phyloP scores from a whole-genome alignment of 2,329 filamentous ascomycete genomes.

The Aspergillus floridensis region DNA sequence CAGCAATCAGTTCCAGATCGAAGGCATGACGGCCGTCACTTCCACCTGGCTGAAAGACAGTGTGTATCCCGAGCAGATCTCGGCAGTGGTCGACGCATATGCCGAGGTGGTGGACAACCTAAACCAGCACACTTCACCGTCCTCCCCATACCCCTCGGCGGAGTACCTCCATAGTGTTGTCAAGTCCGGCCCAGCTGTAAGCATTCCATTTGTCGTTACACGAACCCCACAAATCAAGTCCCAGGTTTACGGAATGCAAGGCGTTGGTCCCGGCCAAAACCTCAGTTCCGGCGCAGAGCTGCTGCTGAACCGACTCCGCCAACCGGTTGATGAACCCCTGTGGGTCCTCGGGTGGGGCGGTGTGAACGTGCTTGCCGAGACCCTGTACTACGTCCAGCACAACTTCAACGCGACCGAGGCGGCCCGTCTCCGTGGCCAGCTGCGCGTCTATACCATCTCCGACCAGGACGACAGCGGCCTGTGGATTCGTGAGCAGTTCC shows the following conservation, averaged over 20 bases:
- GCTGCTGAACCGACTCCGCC: slow-evolving; percentile 42
- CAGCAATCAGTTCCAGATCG: slow-evolving; percentile 48
- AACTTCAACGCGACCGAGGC: slow-evolving; percentile 28
- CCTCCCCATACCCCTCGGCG: slow-evolving; percentile 43
- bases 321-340: slow-evolving; percentile 42
- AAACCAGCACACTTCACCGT: slow-evolving; percentile 48
- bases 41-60: slow-evolving; percentile 48
- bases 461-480: slow-evolving; percentile 58
- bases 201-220: slow-evolving; percentile 14
- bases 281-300: slow-evolving; percentile 47
- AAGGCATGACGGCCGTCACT: slow-evolving; percentile 48
- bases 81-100: slow-evolving; percentile 47
- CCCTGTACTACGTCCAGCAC: slow-evolving; percentile 38
- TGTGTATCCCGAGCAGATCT: slow-evolving; percentile 45
- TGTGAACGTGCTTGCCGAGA: slow-evolving; percentile 53
- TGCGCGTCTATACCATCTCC: slow-evolving; percentile 56
- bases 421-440: slow-evolving; percentile 28
- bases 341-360: slow-evolving; percentile 57
- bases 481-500: slow-evolving; percentile 55
- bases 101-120: slow-evolving; percentile 48
- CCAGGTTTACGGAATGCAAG: slow-evolving; percentile 36
- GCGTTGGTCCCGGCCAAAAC: slow-evolving; percentile 31
- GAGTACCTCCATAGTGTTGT: slow-evolving; percentile 38
- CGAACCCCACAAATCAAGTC: background rate
- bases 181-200: slow-evolving; percentile 40